Evolutionary conservation across 257 asterid genomes (phyloP), one percentile per base, ranked within the genome.

Genomic region (Nyctanthes arbortristis): DNA sequence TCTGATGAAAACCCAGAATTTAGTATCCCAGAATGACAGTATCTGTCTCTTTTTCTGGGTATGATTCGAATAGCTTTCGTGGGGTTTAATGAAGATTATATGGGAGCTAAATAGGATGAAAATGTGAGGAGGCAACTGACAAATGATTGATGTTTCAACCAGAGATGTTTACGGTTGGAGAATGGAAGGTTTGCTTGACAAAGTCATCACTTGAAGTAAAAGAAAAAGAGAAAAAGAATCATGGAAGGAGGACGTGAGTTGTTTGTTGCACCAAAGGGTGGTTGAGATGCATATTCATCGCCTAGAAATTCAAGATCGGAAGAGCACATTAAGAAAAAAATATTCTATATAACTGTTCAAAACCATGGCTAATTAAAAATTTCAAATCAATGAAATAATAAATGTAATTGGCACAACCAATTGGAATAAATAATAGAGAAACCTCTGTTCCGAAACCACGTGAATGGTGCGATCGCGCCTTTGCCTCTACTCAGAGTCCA

Each of bases 251-350:
- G 69, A 62, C 11, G 27, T 71, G 62, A 43, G 66, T 58, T 62
- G 75, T 78, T 82, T 72, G 70, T 72, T 77, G 61, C 89, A 88
- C 85, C 88, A 76, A 80, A 85, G 75, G 77, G 88, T 86, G 56
- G 97, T 88, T 90, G 94, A 76, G 81, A 78, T 83, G 93, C 84
- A 64, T 66, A 77, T 74, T 83, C 86, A 77, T 72, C 84, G 85
- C 93, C 96, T 84, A 84, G 75, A 77, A 33, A 57, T 63, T 65
- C 52, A 73, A 49, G 63, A n/a, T n/a, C n/a, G 18, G 30, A 16
- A 32, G 62, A 7, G 14, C 59, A 27, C 54, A 32, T 25, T 29
- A 32, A n/a, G n/a, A 31, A 58, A 63, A 63, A 52, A n/a, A n/a
- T n/a, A n/a, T n/a, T n/a, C n/a, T n/a, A n/a, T n/a, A n/a, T n/a